phyloP scores from a whole-genome alignment of 495 filamentous ascomycete species.

The Poronia punctata region DNA sequence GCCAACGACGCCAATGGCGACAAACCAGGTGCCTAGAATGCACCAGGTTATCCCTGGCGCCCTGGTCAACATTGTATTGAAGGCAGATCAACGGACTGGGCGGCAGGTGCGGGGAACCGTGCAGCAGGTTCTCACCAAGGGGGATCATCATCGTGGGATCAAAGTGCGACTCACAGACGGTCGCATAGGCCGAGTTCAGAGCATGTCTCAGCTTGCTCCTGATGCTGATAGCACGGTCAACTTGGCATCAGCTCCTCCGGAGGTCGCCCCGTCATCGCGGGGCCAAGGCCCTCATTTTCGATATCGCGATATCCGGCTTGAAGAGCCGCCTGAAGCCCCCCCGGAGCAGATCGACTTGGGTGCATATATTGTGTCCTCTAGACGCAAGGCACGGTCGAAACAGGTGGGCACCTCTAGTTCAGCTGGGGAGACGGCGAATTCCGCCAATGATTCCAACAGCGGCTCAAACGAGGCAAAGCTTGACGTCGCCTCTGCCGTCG shows the following conservation, averaged over 20 bases:
- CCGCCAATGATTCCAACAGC: conserved; percentile 4
- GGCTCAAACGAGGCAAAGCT: conserved; percentile 2
- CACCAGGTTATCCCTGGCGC: conserved; percentile 49
- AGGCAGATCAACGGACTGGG: conserved; percentile 64
- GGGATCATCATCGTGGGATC: conserved; percentile 67
- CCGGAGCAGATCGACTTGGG: conserved; percentile 28
- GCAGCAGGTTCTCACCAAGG: conserved; percentile 55
- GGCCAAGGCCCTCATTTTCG: conserved; percentile 12
- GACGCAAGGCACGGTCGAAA: conserved; percentile 24
- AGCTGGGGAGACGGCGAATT: conserved; percentile 7
- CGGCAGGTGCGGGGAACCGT: conserved; percentile 57
- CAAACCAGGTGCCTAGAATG: conserved; percentile 37
- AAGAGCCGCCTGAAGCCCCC: conserved; percentile 19
- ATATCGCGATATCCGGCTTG: conserved; percentile 15
- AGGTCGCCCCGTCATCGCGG: conserved; percentile 2
- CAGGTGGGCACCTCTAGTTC: conserved; percentile 12
- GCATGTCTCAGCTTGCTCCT: conserved; percentile 29
- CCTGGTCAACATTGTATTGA: conserved; percentile 60
- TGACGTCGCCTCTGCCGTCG: conserved; percentile 16
- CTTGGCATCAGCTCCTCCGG: conserved; percentile 4
- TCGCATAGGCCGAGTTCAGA: conserved; percentile 61
- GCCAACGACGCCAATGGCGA: too few species aligned
- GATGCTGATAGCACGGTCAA: conserved; percentile 14
- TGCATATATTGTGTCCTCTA: conserved; percentile 41
- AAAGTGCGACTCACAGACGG: conserved; percentile 66